Evolutionary conservation across 2,329 filamentous ascomycete species (phyloP), one percentile per base, ranked within the genome.

Genomic region (Colletotrichum tropicale): DNA sequence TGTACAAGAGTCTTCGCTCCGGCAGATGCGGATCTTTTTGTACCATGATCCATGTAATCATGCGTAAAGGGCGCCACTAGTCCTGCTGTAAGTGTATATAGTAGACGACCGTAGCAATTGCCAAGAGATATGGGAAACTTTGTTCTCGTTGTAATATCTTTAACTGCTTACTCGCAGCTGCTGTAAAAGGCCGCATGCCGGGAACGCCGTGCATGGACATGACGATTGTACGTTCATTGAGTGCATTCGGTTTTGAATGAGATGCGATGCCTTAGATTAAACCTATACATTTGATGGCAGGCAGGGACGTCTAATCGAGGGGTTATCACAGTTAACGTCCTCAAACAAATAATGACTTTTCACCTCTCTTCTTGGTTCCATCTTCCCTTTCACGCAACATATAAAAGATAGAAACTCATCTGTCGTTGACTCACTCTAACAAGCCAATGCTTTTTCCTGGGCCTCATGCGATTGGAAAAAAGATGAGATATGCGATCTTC

Each of bases 161-260:
- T 52, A 1, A 52, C 4, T 21, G 43, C n/a, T 0, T 21, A 21
- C 43, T 52, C 43, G 43, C 43, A 52, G n/a, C 43, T 52, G 7
- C 43, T 52, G 43, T 52, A 21, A 52, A 52, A 52, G n/a, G 43
- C n/a, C 43, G n/a, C n/a, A 52, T 52, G 43, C n/a, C n/a, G 43
- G 43, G 43, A 7, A 52, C n/a, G 43, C 43, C 43, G 43, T 1
- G 43, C 4, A 21, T 21, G 43, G 0, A 13, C 0, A 48, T 21
- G 43, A 48, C 10, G 43, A 52, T 7, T 21, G 6, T 2, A 8
- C 6, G 3, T 8, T 21, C n/a, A 21, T 21, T 52, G 1, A 12
- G 10, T 12, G 0, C n/a, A 8, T 52, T 21, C 10, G 10, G 6
- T 52, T 52, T 21, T 8, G 43, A 3, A 52, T n/a, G 6, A 52